Base-by-base conservation (phyloP, 73 alveolate genomes). In the Paramecium biaurelia region DNA sequence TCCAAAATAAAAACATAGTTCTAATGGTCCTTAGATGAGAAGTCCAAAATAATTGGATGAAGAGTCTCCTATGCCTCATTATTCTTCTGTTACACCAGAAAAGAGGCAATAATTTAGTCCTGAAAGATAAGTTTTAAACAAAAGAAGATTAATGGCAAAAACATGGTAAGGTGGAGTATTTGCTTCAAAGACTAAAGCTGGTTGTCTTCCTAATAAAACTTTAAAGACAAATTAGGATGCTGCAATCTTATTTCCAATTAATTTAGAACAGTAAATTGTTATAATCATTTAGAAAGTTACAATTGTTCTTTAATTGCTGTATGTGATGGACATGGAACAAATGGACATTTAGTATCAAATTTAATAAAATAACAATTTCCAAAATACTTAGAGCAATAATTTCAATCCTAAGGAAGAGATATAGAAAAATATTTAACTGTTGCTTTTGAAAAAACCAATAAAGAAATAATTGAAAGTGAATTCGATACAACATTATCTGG, bases 401-500 rank as follows among this genome's bases (percentile, higher is more conserved):
- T 63, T 20, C 67, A 49, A 15, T 68, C 24, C 3, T 74, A 63
- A 10, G 87, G 59, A 21, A 37, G 35, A 57, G 76, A 86, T 38
- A 86, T 86, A 35, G 76, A 63, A 37, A 57, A 59, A 34, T 72
- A 59, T 28, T 14, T 86, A 4, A 21, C 20, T 10, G 32, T 53
- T 8, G 93, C 88, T 38, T 86, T 63, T 32, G 84, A 86, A 32
- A 59, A 53, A 21, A 86, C 93, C 21, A 86, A 86, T 67, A 53
- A 86, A 37, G 93, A 86, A 11, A 37, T 86, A 37, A 32, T 37
- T 34, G 87, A 95, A 45, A 85, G 94, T 5, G 92, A 95, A 57
- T 89, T 87, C 57, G 96, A 95, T 63, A 68, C 86, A 43, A 63
- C 92, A 68, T 93, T 95, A 72, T 59, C 86, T 45, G 93, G 96